Percentiles rank a stretch among this genome's conserved stretches.
These are phyloP conservation scores for Aspergillus ostianus DNA, from an alignment of 495 filamentous ascomycete species.

Conservation along the genomic window DNA sequence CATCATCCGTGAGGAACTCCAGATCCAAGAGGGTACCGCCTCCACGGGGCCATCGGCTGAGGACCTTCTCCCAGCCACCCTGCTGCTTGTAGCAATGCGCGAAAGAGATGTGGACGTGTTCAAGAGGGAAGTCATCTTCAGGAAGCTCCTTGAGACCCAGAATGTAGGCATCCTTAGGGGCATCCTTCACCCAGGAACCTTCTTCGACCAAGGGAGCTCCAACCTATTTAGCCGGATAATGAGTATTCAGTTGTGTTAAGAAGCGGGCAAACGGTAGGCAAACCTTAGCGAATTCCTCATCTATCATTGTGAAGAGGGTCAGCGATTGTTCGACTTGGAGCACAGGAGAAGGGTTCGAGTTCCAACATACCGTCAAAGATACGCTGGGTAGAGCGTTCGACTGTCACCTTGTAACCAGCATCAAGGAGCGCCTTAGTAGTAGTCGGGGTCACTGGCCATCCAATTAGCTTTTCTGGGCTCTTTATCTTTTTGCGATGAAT, in stretches of 20 bases:
- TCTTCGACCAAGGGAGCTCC: slow-evolving; percentile 79
- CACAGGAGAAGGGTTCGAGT: background rate
- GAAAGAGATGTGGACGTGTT: slow-evolving; percentile 85
- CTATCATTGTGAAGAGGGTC: slow-evolving; percentile 19
- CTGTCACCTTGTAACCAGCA: slow-evolving; percentile 78
- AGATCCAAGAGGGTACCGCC: slow-evolving; percentile 84
- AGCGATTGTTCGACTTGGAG: slow-evolving; percentile 2
- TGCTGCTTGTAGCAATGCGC: slow-evolving; percentile 86
- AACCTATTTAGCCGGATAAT: slow-evolving; percentile 29
- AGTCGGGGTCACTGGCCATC: slow-evolving; percentile 54
- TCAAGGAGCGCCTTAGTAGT: slow-evolving; percentile 77
- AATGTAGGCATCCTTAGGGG: slow-evolving; percentile 77
- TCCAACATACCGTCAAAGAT: slow-evolving; percentile 71
- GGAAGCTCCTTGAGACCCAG: slow-evolving; percentile 93
- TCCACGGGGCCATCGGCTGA: slow-evolving; percentile 78
- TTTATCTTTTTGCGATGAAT: background rate
- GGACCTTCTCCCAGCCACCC: slow-evolving; percentile 76
- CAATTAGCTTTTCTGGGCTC: slow-evolving; percentile 12
- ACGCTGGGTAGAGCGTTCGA: slow-evolving; percentile 75
- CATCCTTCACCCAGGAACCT: slow-evolving; percentile 71
- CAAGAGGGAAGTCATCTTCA: slow-evolving; percentile 82
- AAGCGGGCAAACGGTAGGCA: slow-evolving; percentile 7
- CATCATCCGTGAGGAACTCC: slow-evolving; percentile 82
- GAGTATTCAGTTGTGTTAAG: background rate
- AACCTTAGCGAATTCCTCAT: slow-evolving; percentile 56